Evolutionary conservation across 768 basidiomycete species (phyloP).

Genomic region (Myochromella boudieri): DNA sequence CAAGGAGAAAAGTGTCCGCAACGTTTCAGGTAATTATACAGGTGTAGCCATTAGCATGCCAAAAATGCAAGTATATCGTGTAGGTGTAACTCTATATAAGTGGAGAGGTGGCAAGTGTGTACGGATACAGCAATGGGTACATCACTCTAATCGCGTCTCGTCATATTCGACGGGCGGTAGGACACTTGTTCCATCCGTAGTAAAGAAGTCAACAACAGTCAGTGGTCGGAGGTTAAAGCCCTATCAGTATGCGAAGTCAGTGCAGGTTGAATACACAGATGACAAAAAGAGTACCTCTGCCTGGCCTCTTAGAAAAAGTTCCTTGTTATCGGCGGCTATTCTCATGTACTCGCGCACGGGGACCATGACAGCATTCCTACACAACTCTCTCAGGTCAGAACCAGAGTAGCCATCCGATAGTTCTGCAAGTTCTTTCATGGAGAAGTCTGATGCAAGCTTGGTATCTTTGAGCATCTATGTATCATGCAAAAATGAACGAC

Average conservation of each 20-base stretch:
- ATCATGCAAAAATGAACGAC: neutral
- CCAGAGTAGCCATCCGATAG: constrained; percentile 79
- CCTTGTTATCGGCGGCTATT: constrained; percentile 39
- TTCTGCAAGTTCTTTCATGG: constrained; percentile 60
- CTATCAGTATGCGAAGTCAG: constrained; percentile 34
- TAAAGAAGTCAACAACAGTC: constrained; percentile 66
- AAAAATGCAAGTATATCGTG: neutral
- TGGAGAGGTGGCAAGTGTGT: constrained; percentile 12
- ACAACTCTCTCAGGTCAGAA: constrained; percentile 89
- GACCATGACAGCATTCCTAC: constrained; percentile 91
- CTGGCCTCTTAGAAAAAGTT: constrained; percentile 47
- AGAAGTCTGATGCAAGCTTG: constrained; percentile 59
- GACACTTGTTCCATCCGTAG: constrained; percentile 36
- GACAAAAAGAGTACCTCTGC: constrained; percentile 34
- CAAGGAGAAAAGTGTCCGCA: neutral
- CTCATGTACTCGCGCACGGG: constrained; percentile 86
- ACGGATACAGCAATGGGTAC: constrained; percentile 4
- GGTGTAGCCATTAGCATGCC: constrained; percentile 14
- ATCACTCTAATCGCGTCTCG: constrained; percentile 18
- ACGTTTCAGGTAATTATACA: constrained; percentile 5
- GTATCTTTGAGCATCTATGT: constrained; percentile 84
- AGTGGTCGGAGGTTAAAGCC: constrained; percentile 79
- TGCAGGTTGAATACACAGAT: neutral
- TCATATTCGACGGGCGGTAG: constrained; percentile 28
- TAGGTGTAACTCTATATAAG: constrained; percentile 1